phyloP scores from a whole-genome alignment of 306 rosid genomes.

The Parietaria judaica region DNA sequence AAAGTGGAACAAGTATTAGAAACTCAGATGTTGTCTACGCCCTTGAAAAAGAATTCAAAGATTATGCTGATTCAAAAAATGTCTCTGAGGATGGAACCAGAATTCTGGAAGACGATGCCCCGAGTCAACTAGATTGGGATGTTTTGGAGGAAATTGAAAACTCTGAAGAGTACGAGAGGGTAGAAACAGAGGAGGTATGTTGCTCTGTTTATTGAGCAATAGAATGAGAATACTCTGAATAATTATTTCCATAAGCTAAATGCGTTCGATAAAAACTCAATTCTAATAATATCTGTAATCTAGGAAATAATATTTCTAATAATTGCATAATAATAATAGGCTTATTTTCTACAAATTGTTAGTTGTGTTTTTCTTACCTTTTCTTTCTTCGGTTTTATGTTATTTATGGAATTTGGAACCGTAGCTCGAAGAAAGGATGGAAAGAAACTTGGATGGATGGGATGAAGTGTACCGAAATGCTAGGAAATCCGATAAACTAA shows the following conservation, averaged over 20 bases:
- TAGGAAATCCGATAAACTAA: conserved; percentile 79
- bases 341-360: too few relatives aligned
- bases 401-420: conserved; percentile 21
- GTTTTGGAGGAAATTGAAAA: conserved; percentile 58
- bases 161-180: conserved; percentile 65
- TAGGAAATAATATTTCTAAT: too few relatives aligned
- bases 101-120: conserved; percentile 37
- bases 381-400: conserved; percentile 1
- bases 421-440: conserved; percentile 79
- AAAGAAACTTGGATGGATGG: conserved; percentile 59
- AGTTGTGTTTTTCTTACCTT: neutral
- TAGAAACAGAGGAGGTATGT: conserved; percentile 87
- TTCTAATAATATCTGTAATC: too few relatives aligned
- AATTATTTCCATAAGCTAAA: too few relatives aligned
- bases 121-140: conserved; percentile 66
- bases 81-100: conserved; percentile 37
- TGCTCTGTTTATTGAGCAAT: conserved; percentile 20
- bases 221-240: neutral
- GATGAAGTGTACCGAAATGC: conserved; percentile 82
- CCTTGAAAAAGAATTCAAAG: conserved; percentile 52
- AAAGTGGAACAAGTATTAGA: conserved; percentile 16
- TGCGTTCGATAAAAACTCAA: too few relatives aligned
- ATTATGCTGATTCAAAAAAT: conserved; percentile 33
- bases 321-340: too few relatives aligned
- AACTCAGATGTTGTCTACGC: conserved; percentile 43